Evolutionary conservation across 768 basidiomycete genomes (phyloP).

Genomic region (Boletus eberwhitei): DNA sequence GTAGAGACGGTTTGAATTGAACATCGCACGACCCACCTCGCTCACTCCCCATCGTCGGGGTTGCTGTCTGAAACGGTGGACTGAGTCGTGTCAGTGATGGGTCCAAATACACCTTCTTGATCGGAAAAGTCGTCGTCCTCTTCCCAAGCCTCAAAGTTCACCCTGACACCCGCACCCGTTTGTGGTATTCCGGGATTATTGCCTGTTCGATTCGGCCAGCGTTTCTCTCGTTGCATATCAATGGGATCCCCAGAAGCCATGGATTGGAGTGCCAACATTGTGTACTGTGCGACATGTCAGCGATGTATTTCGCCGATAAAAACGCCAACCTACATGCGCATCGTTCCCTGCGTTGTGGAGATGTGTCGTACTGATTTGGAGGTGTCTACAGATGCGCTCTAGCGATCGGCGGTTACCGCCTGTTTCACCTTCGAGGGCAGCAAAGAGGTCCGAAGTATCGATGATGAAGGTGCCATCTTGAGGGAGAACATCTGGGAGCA

Average conservation of each 20-base stretch:
- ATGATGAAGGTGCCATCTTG: constrained; percentile 57
- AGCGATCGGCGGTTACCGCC: constrained; percentile 52
- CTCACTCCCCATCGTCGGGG: constrained; percentile 4
- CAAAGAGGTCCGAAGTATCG: constrained; percentile 74
- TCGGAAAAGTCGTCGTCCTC: constrained; percentile 51
- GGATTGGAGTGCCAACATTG: constrained; percentile 56
- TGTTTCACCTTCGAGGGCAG: constrained; percentile 64
- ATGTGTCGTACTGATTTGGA: constrained; percentile 52
- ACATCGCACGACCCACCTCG: background rate
- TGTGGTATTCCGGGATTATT: constrained; percentile 21
- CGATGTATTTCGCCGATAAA: background rate
- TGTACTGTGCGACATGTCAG: constrained; percentile 50
- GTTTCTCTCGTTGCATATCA: constrained; percentile 71
- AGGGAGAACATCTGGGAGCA: constrained; percentile 56
- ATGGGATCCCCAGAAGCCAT: constrained; percentile 76
- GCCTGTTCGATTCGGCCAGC: constrained; percentile 68
- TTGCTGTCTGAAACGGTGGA: constrained; percentile 1
- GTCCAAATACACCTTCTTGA: constrained; percentile 38
- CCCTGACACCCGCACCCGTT: constrained; percentile 38
- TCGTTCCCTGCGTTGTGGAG: constrained; percentile 89
- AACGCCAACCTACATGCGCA: constrained; percentile 55
- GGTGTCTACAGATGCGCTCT: constrained; percentile 57
- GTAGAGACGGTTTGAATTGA: constrained; percentile 1
- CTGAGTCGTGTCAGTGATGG: constrained; percentile 15
- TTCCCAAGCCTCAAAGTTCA: constrained; percentile 57